These are phyloP conservation scores for Prasinococcaceae sp. DNA, from an alignment of 139 green algal species.

Conservation along the genomic window DNA sequence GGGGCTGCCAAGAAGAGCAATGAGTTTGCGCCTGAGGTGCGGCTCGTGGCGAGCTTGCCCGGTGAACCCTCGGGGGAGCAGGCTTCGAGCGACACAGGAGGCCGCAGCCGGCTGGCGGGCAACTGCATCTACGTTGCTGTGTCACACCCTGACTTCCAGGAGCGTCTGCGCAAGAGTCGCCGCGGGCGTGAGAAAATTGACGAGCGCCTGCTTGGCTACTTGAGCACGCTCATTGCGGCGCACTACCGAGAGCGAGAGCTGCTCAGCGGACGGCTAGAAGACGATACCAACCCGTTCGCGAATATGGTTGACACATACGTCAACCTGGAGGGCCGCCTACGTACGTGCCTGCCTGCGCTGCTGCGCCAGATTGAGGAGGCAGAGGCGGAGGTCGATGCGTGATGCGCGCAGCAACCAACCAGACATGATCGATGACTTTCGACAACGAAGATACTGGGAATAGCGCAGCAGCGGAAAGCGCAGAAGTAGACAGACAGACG, in stretches of 20 bases:
- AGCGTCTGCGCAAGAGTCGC: conserved; percentile 1
- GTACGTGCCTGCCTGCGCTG: no score
- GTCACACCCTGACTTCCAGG: conserved; percentile 9
- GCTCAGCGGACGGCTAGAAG: neutral
- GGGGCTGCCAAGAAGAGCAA: neutral
- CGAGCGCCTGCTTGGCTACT: conserved; percentile 10
- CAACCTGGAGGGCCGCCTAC: conserved; percentile 2
- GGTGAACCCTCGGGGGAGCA: neutral
- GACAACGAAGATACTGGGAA: no score
- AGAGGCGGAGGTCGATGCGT: no score
- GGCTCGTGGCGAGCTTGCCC: neutral
- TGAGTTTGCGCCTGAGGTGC: neutral
- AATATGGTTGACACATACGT: conserved; percentile 7
- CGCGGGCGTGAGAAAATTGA: conserved; percentile 8
- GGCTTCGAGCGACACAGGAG: neutral
- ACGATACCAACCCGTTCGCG: neutral
- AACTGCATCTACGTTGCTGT: conserved; percentile 5
- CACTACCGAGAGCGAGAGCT: neutral
- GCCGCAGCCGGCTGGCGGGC: neutral
- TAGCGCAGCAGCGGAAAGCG: no score
- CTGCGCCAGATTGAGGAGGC: no score
- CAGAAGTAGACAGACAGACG: no score
- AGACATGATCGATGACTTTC: no score
- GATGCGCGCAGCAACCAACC: no score
- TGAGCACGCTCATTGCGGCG: conserved; percentile 3